These are phyloP conservation scores for Crithidia thermophila DNA, from an alignment of 208 protist species.

Conservation along the genomic window DNA sequence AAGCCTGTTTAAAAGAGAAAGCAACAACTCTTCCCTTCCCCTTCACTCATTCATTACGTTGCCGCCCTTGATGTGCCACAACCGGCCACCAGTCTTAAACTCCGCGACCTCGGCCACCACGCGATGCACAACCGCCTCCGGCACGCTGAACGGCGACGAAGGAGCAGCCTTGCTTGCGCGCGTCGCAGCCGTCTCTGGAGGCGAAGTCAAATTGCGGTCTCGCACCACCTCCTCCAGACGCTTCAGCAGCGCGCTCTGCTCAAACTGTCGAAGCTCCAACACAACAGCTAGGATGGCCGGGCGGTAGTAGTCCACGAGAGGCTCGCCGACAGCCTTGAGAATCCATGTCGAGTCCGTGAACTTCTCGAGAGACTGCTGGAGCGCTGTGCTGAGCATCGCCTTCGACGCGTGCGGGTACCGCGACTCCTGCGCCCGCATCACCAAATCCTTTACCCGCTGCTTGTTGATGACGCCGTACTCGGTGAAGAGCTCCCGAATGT, in stretches of 20 bases:
- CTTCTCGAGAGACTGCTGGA: constrained; percentile 69
- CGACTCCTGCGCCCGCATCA: constrained; percentile 58
- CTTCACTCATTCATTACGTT: constrained; percentile 38
- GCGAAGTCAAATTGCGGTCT: constrained; percentile 14
- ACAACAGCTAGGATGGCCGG: constrained; percentile 65
- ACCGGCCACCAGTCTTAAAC: constrained; percentile 59
- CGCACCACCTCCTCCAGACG: constrained; percentile 31
- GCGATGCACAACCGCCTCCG: constrained; percentile 45
- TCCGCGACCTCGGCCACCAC: constrained; percentile 78
- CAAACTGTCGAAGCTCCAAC: constrained; percentile 71
- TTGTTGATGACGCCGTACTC: constrained; percentile 89
- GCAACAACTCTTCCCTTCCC: background rate
- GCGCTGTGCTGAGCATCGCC: constrained; percentile 70
- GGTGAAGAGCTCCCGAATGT: constrained; percentile 73
- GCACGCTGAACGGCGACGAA: background rate
- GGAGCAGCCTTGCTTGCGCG: constrained; percentile 6
- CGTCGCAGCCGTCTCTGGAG: constrained; percentile 18
- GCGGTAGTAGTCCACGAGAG: constrained; percentile 71
- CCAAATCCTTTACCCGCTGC: constrained; percentile 76
- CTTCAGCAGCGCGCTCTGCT: constrained; percentile 38
- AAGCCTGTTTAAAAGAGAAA: background rate
- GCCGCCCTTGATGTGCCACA: constrained; percentile 84
- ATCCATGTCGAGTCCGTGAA: constrained; percentile 88
- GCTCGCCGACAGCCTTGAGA: constrained; percentile 63
- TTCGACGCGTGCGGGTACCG: constrained; percentile 78